Percentiles rank a stretch among this genome's conserved stretches.
Evolutionary conservation across 2,329 filamentous ascomycete genomes (phyloP).

Genomic region (Ascochyta fabae): DNA sequence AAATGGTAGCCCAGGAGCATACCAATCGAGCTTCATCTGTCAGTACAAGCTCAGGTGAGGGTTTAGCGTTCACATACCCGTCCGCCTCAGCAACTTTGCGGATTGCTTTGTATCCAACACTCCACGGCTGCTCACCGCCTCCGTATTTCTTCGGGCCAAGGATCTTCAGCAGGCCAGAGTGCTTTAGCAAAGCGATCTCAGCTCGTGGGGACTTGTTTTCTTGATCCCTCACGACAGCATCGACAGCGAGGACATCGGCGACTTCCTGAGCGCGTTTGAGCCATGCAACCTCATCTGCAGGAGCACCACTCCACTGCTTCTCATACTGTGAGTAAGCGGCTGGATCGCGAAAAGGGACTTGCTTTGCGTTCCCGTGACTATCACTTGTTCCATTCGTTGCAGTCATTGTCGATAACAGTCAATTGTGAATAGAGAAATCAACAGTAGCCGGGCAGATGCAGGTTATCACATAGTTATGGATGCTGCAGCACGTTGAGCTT

Average conservation of each 20-base stretch:
- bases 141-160: slow-evolving; percentile 59
- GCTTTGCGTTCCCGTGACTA: slow-evolving; percentile 20
- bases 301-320: slow-evolving; percentile 47
- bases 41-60: neutral
- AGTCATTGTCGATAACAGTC: slow-evolving; percentile 8
- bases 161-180: slow-evolving; percentile 58
- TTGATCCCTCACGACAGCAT: slow-evolving; percentile 57
- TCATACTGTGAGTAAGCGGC: slow-evolving; percentile 51
- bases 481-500: neutral
- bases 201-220: slow-evolving; percentile 61
- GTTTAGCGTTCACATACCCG: slow-evolving; percentile 50
- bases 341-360: slow-evolving; percentile 42
- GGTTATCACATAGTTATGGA: neutral
- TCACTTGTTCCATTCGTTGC: slow-evolving; percentile 21
- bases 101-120: slow-evolving; percentile 64
- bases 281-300: slow-evolving; percentile 54
- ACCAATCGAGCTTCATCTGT: slow-evolving; percentile 57
- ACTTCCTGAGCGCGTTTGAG: slow-evolving; percentile 58
- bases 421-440: no score
- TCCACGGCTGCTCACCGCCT: slow-evolving; percentile 61
- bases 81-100: slow-evolving; percentile 69
- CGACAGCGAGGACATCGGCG: slow-evolving; percentile 56
- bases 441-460: no score
- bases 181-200: slow-evolving; percentile 60
- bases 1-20: slow-evolving; percentile 72